A percentile compares a stretch with the other conserved stretches of the same genome.
Evolutionary conservation across 768 basidiomycete species (phyloP).

Genomic region (Tylopilus balloui): DNA sequence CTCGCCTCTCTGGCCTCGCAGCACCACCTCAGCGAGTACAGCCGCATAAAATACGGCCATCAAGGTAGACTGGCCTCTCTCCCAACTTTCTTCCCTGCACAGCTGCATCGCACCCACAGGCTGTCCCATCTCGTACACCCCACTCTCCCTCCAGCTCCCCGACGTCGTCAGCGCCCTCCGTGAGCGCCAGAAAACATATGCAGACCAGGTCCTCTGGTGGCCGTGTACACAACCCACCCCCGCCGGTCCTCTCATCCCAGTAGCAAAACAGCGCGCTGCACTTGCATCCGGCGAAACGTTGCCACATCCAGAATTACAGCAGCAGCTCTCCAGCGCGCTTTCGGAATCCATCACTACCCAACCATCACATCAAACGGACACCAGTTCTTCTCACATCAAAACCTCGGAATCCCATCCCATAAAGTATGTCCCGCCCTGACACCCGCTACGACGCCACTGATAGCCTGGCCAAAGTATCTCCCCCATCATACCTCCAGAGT

Average conservation of each 20-base stretch:
- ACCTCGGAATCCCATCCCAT: constrained; percentile 82
- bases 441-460: not conserved
- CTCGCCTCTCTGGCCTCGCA: constrained; percentile 64
- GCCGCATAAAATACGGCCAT: constrained; percentile 61
- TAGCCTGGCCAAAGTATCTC: constrained; percentile 40
- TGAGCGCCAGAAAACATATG: constrained; percentile 42
- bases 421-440: constrained; percentile 46
- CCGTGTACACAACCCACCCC: constrained; percentile 26
- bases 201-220: constrained; percentile 47
- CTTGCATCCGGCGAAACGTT: constrained; percentile 15
- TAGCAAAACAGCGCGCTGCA: constrained; percentile 22
- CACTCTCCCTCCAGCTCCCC: constrained; percentile 60
- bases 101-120: constrained; percentile 42
- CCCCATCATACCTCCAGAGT: constrained; percentile 50
- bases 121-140: constrained; percentile 52
- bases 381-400: constrained; percentile 39
- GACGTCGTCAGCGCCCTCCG: constrained; percentile 51
- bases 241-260: constrained; percentile 15
- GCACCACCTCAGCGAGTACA: constrained; percentile 71
- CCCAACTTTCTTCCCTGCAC: not conserved
- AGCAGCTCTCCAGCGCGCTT: constrained; percentile 53
- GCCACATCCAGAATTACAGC: constrained; percentile 34
- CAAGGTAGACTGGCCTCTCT: constrained; percentile 23
- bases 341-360: constrained; percentile 36
- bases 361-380: constrained; percentile 1